Evolutionary conservation across 225 moss, liverwort and hornwort genomes (phyloP), one percentile per base, ranked within the genome.

Genomic region (Thuidium tamariscinum): DNA sequence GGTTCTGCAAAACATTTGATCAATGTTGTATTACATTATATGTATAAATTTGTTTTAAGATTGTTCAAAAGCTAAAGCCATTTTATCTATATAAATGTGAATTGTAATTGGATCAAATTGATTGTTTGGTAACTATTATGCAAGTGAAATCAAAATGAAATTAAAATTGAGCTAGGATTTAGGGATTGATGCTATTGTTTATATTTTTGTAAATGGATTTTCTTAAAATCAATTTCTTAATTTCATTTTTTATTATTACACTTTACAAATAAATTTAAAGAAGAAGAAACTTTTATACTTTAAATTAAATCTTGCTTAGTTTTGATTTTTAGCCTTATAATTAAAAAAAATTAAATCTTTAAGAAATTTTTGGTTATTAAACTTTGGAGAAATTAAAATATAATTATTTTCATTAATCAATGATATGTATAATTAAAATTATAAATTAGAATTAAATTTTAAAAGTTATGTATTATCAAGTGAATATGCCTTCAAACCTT

Each of bases 381-480:
- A 30, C 52, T 2, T 23, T 36, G 0, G 3, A 76, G 8, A 21
- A 23, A n/a, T n/a, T 15, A 34, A 23, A 36, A n/a, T 52, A 13
- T 9, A 8, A 13, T 36, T 22, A 3, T n/a, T 75, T 52, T 15
- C 2, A n/a, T 36, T 23, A 2, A 36, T 76, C 5, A 3, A 54
- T 52, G 27, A 39, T 9, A 16, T 27, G 8, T 9, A 3, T 51
- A 20, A 7, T 3, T 73, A 27, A 11, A 46, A 1, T 13, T 74
- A 42, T 7, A n/a, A n/a, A n/a, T n/a, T n/a, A n/a, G 15, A 57
- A 41, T 60, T 20, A 5, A 12, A 61, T 19, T 18, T 19, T 46
- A 5, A 16, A 20, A 22, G 0, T n/a, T 42, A 7, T 22, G 2
- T 18, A 6, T 26, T 36, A 46, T 3, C 4, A 49, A 51, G n/a